Percentiles rank a stretch among this genome's conserved stretches.
These are phyloP conservation scores for Colletotrichum euphorbiae DNA, from an alignment of 2,329 filamentous ascomycete species.

Conservation along the genomic window DNA sequence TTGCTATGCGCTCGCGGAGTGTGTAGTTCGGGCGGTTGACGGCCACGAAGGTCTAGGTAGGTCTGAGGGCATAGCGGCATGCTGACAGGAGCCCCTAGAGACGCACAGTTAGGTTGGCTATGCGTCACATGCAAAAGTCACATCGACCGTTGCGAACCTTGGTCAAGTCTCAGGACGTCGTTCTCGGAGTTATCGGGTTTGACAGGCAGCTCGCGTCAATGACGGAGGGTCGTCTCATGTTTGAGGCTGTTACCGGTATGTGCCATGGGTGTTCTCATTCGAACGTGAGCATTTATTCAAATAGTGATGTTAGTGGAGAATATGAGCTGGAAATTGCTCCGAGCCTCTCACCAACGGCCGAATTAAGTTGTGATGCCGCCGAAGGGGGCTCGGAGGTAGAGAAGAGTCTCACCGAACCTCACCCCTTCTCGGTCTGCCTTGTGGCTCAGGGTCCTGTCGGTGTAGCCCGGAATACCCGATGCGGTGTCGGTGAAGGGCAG, in stretches of 20 bases:
- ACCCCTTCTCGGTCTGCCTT: not conserved
- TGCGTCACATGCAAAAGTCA: conserved; percentile 1
- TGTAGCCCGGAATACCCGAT: not conserved
- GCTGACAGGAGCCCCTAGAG: not conserved
- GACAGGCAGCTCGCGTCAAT: not conserved
- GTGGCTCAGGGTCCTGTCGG: not conserved
- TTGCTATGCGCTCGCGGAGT: not conserved
- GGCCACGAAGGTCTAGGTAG: no score
- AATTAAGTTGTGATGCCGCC: not conserved
- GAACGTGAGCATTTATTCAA: no score
- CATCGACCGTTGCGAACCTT: conserved; percentile 10
- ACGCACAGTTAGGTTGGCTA: not conserved
- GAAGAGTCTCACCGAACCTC: not conserved
- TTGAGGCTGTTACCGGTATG: not conserved
- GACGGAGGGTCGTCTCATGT: not conserved
- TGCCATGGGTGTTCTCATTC: not conserved
- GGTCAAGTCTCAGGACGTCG: not conserved
- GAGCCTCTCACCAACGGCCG: conserved; percentile 1
- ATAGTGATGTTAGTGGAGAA: not conserved
- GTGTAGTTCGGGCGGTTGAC: not conserved
- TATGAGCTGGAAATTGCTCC: not conserved
- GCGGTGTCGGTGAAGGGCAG: not conserved
- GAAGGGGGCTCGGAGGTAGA: conserved; percentile 15
- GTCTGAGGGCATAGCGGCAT: no score
- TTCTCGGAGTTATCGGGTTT: conserved; percentile 26